Percentiles rank a stretch among this genome's conserved stretches.
phyloP scores from a whole-genome alignment of 1,139 yeast species.

The Taphrina flavorubra region DNA sequence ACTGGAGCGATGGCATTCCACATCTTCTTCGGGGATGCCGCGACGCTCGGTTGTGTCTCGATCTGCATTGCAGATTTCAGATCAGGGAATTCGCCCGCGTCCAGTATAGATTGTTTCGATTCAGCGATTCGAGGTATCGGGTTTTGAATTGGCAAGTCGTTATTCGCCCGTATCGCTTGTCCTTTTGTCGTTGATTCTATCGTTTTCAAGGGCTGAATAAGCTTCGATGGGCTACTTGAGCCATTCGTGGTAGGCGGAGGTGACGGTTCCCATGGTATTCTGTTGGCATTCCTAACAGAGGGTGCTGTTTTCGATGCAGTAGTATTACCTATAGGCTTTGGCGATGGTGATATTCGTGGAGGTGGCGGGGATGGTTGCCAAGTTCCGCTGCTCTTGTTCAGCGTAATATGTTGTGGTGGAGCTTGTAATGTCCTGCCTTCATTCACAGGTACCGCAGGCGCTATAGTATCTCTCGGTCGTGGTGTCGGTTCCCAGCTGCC shows the following conservation, averaged over 20 bases:
- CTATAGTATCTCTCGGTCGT: conserved; percentile 3
- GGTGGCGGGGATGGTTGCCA: conserved; percentile 41
- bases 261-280: conserved; percentile 37
- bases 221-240: conserved; percentile 22
- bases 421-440: background rate
- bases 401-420: background rate
- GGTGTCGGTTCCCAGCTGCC: conserved; percentile 29
- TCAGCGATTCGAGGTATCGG: conserved; percentile 11
- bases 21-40: conserved; percentile 19
- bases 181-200: background rate
- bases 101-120: background rate
- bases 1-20: conserved; percentile 22
- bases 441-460: background rate
- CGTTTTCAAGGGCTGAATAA: background rate
- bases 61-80: background rate
- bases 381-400: conserved; percentile 29
- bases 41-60: background rate
- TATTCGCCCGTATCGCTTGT: background rate
- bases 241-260: conserved; percentile 36
- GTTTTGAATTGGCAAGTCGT: background rate
- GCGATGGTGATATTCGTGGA: conserved; percentile 29
- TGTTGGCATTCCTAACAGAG: background rate
- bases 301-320: background rate
- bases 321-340: background rate
- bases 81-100: conserved; percentile 12